Evolutionary conservation across 805 yeast species (phyloP), one percentile per base, ranked within the genome.

Genomic region (Wickerhamiella musiphila): DNA sequence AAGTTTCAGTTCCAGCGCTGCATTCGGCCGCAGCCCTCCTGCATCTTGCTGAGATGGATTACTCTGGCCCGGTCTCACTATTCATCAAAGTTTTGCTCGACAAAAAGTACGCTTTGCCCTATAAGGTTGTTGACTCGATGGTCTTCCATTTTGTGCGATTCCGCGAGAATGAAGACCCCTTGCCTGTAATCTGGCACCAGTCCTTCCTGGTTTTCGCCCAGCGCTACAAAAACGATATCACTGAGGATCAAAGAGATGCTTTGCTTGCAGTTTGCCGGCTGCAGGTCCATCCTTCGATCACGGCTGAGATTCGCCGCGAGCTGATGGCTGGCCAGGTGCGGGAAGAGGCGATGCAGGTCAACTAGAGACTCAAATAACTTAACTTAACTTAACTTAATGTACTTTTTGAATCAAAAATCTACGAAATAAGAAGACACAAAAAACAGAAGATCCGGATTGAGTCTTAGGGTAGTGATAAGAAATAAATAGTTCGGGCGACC

Each of bases 161-260:
- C 57, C 69, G 95, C 60, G 32, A 41, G 8, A 44, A 47, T 31
- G 46, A 42, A 8, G 72, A 76, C 17, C 68, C 67, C 31, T 64
- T 90, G 50, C 96, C 98, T 6, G 78, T 90, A 12, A 86, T 86
- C 23, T 90, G 98, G 96, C 96, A 92, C 54, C 93, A 86, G 54
- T 86, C 95, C 2, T 78, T 90, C 50, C 63, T 90, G 35, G 76
- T 90, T 2, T 90, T 90, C 60, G 93, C 95, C 22, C 95, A 84
- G 59, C 68, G 94, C 42, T 90, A 90, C 53, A 90, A 86, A 55
- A 86, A 90, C 51, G 98, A 90, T 62, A 81, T 90, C 37, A 90
- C 98, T n/a, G 94, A 82, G 46, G 99, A 90, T 52, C 99, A 90
- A 63, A 69, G 94, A 52, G 98, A 90, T 47, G 82, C 86, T 56